Base-by-base conservation (phyloP, 169 alveolate species). In the Cryptosporidium xiaoi region DNA sequence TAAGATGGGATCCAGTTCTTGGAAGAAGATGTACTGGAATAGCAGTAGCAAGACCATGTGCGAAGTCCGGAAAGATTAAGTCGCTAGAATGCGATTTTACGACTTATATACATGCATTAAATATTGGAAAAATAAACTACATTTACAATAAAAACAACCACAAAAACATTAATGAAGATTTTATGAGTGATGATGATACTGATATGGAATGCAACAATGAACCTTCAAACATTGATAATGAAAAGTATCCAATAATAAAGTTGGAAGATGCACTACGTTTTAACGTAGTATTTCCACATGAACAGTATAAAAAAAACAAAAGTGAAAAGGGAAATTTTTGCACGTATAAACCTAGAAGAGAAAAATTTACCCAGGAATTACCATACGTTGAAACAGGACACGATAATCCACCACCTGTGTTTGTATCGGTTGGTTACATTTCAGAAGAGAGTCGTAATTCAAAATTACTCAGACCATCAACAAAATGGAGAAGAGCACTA, bases 11-110 rank as follows among this genome's bases (percentile, higher is more conserved):
- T 44, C 87, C 87, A 40, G 44, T 77, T 27, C 27, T 77, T 27
- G 87, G 87, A 62, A 77, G 87, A 62, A 56, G 87, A 20, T 77
- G 87, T 46, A 77, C 87, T 15, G 87, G 87, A 13, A 62, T 77
- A 29, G 87, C 87, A 40, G 71, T 77, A 46, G 87, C 87, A 3
- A 77, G 87, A 24, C 71, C 87, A 4, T 77, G 87, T 20, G 58
- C 64, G 10, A 77, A 56, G n/a, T 64, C 69, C 3, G 87, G 87
- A 18, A 77, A 77, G 64, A 29, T 77, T 13, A 29, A 33, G 8
- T 56, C 87, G 0, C 64, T 77, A 5, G 87, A 77, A 44, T 77
- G 87, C 15, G 87, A 77, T 46, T 77, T 77, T 60, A 77, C 87
- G 5, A 77, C 87, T n/a, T 77, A 56, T 60, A 77, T 62, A 24